Evolutionary conservation across 163 green algal species (phyloP), one percentile per base, ranked within the genome.

Genomic region (Chlamydomonas reinhardtii): DNA sequence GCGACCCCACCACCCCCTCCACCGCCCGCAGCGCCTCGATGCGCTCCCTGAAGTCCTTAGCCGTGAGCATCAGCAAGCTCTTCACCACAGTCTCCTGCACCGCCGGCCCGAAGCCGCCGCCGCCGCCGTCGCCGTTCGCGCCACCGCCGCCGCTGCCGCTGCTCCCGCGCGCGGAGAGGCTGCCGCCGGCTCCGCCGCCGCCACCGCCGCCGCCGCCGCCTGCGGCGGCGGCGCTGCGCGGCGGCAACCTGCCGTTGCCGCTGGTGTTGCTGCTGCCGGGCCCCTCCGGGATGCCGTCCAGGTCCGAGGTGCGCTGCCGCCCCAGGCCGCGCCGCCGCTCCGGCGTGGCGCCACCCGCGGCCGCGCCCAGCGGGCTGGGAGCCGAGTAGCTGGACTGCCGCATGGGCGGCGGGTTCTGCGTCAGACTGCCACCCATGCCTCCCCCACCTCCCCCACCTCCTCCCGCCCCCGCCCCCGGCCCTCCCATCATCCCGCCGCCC

Each of bases 41-140:
- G 17, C 93, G 78, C 54, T 94, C 91, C 43, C 91, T 73, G 91
- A 94, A 97, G 87, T 96, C 92, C 69, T 95, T 95, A 2, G 77
- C 76, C 19, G 35, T 65, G 24, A 95, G 37, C 61, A 90, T 72
- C 35, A 72, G 35, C 35, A 89, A 66, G 66, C 86, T 85, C 81
- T 87, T 86, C 25, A 72, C 73, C 4, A 92, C 32, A 32, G 69
- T 68, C 71, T 90, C 89, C 69, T 71, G 52, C 9, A 66, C 32
- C 2, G 9, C 69, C 68, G 81, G 66, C 6, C 54, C 54, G 39
- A 85, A 85, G 68, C 68, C 68, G n/a, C 2, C 69, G 27, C 54
- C 16, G 17, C 34, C 11, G 43, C 22, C 25, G 48, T 25, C 48
- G 27, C 43, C 73, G n/a, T 22, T 35, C 15, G 17, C n/a, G 43